Conservation (phyloP, 1,284 basidiomycete genomes). For the Cystobasidium pallidum region DNA sequence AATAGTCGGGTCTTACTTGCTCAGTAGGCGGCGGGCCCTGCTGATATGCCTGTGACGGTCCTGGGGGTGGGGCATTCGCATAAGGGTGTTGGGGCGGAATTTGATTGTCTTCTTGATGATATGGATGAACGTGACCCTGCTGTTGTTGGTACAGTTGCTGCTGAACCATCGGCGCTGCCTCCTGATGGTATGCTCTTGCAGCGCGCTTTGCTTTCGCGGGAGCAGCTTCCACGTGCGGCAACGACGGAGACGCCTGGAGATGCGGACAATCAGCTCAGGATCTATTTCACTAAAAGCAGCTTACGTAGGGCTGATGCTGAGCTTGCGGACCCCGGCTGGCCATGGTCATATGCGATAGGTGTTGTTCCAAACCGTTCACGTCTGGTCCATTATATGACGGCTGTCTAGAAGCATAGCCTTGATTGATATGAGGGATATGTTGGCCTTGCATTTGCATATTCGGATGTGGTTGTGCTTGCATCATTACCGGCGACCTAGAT, state of each 20-base stretch:
- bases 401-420: conserved; percentile 1
- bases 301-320: conserved; percentile 6
- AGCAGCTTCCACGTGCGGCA: conserved; percentile 16
- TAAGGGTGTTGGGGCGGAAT: conserved; percentile 38
- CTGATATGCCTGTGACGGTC: conserved; percentile 49
- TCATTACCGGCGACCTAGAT: conserved; percentile 9
- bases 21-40: conserved; percentile 46
- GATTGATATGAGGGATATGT: background rate
- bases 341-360: conserved; percentile 28
- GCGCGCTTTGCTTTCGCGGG: conserved; percentile 42
- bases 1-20: conserved; percentile 41
- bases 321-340: conserved; percentile 3
- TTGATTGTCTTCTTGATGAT: conserved; percentile 47
- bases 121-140: conserved; percentile 47
- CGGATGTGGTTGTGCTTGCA: conserved; percentile 12
- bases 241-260: conserved; percentile 12
- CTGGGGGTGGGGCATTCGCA: conserved; percentile 40
- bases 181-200: conserved; percentile 47
- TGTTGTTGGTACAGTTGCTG: conserved; percentile 42
- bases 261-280: background rate
- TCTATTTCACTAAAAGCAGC: background rate
- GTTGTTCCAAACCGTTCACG: conserved; percentile 14
- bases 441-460: conserved; percentile 10
- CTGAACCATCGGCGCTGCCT: conserved; percentile 19
- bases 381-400: conserved; percentile 23